These are phyloP conservation scores for Aplosporella prunicola DNA, from an alignment of 2,329 filamentous ascomycete species.

Conservation along the genomic window DNA sequence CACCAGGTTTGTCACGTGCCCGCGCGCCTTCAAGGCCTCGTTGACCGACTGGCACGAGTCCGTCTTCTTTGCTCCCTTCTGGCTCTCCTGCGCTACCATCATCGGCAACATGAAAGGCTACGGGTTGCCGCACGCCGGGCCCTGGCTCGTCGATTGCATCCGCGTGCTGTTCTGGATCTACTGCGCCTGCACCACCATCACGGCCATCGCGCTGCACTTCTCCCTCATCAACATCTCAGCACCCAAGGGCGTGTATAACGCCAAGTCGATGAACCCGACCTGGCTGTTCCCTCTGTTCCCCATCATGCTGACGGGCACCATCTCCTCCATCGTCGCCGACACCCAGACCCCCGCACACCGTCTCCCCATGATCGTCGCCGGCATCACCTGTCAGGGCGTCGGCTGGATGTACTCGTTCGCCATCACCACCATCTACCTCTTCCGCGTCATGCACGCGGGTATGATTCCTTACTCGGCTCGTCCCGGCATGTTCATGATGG, in stretches of 20 bases:
- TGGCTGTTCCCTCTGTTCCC: constrained; percentile 69
- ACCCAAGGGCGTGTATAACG: constrained; percentile 40
- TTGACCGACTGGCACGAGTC: constrained; percentile 44
- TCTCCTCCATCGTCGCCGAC: constrained; percentile 55
- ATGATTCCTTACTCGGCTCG: constrained; percentile 55
- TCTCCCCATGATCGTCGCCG: constrained; percentile 55
- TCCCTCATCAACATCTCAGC: constrained; percentile 34
- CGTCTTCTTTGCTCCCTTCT: constrained; percentile 39
- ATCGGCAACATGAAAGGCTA: constrained; percentile 34
- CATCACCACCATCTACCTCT: constrained; percentile 66
- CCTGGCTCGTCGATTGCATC: constrained; percentile 32
- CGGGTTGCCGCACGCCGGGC: constrained; percentile 29
- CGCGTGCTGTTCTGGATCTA: constrained; percentile 36
- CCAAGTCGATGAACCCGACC: constrained; percentile 62
- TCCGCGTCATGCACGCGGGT: constrained; percentile 58
- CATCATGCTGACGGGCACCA: constrained; percentile 62
- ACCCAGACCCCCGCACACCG: constrained; percentile 49
- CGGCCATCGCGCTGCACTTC: constrained; percentile 46
- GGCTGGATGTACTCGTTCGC: constrained; percentile 59
- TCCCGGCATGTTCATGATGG: constrained; percentile 65
- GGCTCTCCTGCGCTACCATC: constrained; percentile 31
- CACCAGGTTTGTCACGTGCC: constrained; percentile 38
- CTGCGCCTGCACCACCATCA: constrained; percentile 30
- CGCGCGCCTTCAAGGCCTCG: constrained; percentile 35
- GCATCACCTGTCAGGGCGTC: constrained; percentile 60